Base-by-base conservation (phyloP, 768 basidiomycete species). In the Phylloporus sp. region DNA sequence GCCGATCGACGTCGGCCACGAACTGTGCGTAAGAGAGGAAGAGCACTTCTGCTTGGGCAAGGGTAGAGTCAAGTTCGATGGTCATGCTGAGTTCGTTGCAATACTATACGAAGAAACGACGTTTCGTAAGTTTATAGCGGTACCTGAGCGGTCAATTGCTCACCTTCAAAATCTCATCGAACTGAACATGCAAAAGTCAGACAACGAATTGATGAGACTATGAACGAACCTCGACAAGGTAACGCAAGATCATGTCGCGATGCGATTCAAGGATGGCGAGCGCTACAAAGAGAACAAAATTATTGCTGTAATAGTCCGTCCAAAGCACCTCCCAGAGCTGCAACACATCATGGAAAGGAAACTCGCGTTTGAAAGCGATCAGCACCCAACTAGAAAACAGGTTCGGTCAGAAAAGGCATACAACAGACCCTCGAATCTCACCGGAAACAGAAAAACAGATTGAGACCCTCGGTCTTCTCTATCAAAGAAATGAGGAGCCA, bases 361-460 rank as follows among this genome's bases (percentile, higher is more conserved):
- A 97, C 67, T 99, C 96, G 48, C 96, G 86, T 69, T 99, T 97
- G 77, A 96, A 97, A 1, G 86, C 72, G 53, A 97, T 96, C 36
- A 93, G 75, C 13, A 93, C 80, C 90, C 90, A 93, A 37, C 90
- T 91, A 50, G 28, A 17, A 44, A 32, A 36, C 21, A 29, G 4
- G 21, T n/a, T n/a, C n/a, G n/a, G n/a, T 60, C 26, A 54, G 18
- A 32, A 24, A 11, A 27, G 38, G 14, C 33, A 21, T 4, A 11
- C 5, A 22, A 32, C 9, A 26, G 17, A 21, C 9, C 6, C 6
- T 38, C 24, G n/a, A 38, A 17, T 62, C 79, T 58, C 72, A 94
- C 81, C 95, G 81, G 80, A 97, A 99, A 67, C 93, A 97, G 74
- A 97, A 97, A 75, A 98, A 98, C 23, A 98, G 66, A 66, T 98